These are phyloP conservation scores for Yarrowia hollandica DNA, from an alignment of 805 yeast species.

Conservation along the genomic window DNA sequence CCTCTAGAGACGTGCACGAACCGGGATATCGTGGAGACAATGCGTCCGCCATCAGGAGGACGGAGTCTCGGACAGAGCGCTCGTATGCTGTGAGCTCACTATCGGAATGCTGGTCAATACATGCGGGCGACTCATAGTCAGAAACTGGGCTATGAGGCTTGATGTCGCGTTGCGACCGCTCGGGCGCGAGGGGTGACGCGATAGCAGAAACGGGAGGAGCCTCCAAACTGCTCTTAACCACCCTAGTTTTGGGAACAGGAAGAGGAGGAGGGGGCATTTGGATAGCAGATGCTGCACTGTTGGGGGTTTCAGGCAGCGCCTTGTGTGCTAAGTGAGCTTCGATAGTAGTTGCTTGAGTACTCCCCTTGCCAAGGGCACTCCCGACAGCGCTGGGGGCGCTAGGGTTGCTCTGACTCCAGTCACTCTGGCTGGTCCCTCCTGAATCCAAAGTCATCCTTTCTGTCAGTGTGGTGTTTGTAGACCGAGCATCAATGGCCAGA, in stretches of 20 bases:
- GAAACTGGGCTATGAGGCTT: slow-evolving; percentile 6
- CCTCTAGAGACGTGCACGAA: slow-evolving; percentile 8
- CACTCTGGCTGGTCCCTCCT: slow-evolving; percentile 3
- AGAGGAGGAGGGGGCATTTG: slow-evolving; percentile 20
- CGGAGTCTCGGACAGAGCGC: slow-evolving; percentile 25
- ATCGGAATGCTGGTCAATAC: slow-evolving; percentile 6
- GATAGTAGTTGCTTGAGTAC: not conserved
- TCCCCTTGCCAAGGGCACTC: slow-evolving; percentile 6
- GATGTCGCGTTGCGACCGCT: no score
- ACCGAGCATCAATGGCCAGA: not conserved
- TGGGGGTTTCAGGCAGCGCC: slow-evolving; percentile 6
- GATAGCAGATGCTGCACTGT: not conserved
- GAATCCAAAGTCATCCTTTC: slow-evolving; percentile 7
- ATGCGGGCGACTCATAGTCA: slow-evolving; percentile 8
- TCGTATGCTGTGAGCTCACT: slow-evolving; percentile 17
- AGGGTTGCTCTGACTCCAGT: slow-evolving; percentile 6
- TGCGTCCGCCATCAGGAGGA: not conserved
- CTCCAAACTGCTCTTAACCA: not conserved
- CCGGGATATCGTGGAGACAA: not conserved
- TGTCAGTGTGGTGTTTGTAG: not conserved
- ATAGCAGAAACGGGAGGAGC: not conserved
- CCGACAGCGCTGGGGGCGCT: not conserved
- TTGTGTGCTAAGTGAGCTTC: not conserved
- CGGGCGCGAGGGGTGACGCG: no score
- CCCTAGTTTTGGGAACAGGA: not conserved